Base-by-base conservation (phyloP, 768 basidiomycete genomes). In the Tulasnella calospora region DNA sequence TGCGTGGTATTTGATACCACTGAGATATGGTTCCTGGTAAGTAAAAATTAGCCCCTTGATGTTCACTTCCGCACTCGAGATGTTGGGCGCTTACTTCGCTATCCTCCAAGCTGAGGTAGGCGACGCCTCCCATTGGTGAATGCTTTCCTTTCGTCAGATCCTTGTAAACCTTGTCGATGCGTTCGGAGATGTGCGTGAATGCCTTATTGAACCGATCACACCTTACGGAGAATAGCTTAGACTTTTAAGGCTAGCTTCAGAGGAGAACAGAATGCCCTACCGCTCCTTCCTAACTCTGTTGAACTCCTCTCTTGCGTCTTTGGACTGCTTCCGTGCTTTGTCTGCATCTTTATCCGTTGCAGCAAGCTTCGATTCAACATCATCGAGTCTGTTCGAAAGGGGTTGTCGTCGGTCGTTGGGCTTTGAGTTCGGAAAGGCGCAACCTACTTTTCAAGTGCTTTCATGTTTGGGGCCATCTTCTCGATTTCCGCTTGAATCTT, bases 1-100 rank as follows among this genome's bases (percentile, higher is more conserved):
- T 0, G 97, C 96, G 82, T 99, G 97, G 83, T 99, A 99, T 84
- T 98, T 98, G 86, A 99, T 94, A 76, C 98, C 95, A 47, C 89
- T 91, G 30, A 86, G 87, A 80, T 95, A 95, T 0, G 94, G 94
- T 85, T 94, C 93, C 93, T 93, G 80, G 12, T 33, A 21, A 38
- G 2, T 41, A 33, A 30, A 77, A 15, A 6, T 38, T 61, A 57
- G 67, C 30, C 3, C 15, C 57, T 17, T 19, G 5, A 4, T 7
- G 23, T 27, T 33, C 30, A 10, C 12, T 3, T 6, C 33, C 27
- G 12, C 61, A 33, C 10, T 67, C 27, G 61, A 67, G 61, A 30
- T 13, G 10, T 33, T 19, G 40, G 71, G 77, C 2, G 81, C 89
- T 71, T 82, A 95, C 96, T 86, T 99, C 98, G 80, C 89, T 95